A percentile compares a stretch with the other conserved stretches of the same genome.
Evolutionary conservation across 805 yeast species (phyloP).

Genomic region (Scheffersomyces lignosus): DNA sequence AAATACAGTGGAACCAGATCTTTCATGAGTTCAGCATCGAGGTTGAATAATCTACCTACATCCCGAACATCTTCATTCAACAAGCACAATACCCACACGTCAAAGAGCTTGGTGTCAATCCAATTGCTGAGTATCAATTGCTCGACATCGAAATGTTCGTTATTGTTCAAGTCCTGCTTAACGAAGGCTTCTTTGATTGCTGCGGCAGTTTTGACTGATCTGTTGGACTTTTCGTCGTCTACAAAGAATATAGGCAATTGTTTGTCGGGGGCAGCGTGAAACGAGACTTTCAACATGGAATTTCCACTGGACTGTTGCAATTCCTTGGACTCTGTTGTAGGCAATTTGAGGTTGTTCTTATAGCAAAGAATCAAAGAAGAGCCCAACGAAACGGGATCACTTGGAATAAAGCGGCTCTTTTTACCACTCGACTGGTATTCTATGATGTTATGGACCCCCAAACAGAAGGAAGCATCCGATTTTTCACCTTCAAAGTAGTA

Average conservation of each 20-base stretch:
- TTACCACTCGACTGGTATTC: slow-evolving; percentile 12
- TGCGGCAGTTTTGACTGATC: slow-evolving; percentile 2
- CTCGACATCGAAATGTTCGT: slow-evolving; percentile 1
- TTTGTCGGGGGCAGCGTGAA: slow-evolving; percentile 48
- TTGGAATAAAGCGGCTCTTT: slow-evolving; percentile 38
- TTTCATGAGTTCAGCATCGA: slow-evolving; percentile 7
- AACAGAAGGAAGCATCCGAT: slow-evolving; percentile 36
- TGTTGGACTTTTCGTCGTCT: slow-evolving; percentile 23
- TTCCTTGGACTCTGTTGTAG: slow-evolving; percentile 17
- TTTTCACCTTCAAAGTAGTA: slow-evolving; percentile 18
- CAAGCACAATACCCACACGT: slow-evolving; percentile 46
- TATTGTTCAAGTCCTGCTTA: slow-evolving; percentile 7
- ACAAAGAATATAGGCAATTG: slow-evolving; percentile 60
- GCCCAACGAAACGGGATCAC: slow-evolving; percentile 59
- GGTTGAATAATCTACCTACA: slow-evolving; percentile 14
- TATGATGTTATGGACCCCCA: slow-evolving; percentile 54
- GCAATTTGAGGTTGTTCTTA: slow-evolving; percentile 45
- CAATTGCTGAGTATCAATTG: slow-evolving; percentile 20
- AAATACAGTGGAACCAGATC: slow-evolving; percentile 1
- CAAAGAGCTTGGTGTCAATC: slow-evolving; percentile 50
- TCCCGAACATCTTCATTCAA: slow-evolving; percentile 15
- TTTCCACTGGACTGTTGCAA: slow-evolving; percentile 15
- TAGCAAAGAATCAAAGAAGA: slow-evolving; percentile 47
- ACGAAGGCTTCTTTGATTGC: slow-evolving; percentile 6
- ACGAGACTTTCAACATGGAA: slow-evolving; percentile 45